A percentile compares a stretch with the other conserved stretches of the same genome.
Conservation (phyloP, 2,329 filamentous ascomycete genomes). For the Botrytis sinoallii region DNA sequence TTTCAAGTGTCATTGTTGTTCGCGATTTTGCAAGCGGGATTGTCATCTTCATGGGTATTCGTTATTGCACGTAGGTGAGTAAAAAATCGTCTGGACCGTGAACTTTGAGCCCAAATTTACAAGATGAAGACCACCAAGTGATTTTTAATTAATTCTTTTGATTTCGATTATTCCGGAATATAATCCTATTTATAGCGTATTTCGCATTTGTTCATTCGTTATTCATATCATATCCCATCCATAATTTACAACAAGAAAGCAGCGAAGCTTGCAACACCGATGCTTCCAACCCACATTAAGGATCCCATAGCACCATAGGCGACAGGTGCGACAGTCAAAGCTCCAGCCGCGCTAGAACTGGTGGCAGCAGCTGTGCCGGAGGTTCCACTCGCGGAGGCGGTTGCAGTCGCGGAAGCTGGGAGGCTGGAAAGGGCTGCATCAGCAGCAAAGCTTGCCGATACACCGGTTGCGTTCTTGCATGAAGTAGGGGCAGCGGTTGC, state of each 20-base stretch:
- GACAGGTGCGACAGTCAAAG: slow-evolving; percentile 10
- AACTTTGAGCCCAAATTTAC: neutral
- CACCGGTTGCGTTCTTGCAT: slow-evolving; percentile 43
- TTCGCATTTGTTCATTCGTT: neutral
- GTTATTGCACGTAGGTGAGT: neutral
- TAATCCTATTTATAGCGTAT: neutral
- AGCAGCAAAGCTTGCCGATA: slow-evolving; percentile 31
- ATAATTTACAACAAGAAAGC: slow-evolving; percentile 24
- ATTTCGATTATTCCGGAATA: neutral
- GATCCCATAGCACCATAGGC: slow-evolving; percentile 20
- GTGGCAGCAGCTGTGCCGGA: slow-evolving; percentile 11
- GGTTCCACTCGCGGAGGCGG: neutral
- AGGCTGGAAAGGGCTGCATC: slow-evolving; percentile 25
- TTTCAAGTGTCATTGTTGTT: neutral
- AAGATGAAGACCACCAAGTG: neutral
- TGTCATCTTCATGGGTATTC: neutral
- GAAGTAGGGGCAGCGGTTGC: slow-evolving; percentile 31
- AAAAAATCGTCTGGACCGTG: neutral
- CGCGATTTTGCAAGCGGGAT: neutral
- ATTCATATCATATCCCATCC: slow-evolving; percentile 8
- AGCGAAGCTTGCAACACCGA: slow-evolving; percentile 23
- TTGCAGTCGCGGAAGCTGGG: slow-evolving; percentile 20
- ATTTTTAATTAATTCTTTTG: neutral
- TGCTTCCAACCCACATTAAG: slow-evolving; percentile 22
- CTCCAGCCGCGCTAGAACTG: slow-evolving; percentile 16